These are phyloP conservation scores for Usnea hakonensis DNA, from an alignment of 495 filamentous ascomycete species.

Conservation along the genomic window DNA sequence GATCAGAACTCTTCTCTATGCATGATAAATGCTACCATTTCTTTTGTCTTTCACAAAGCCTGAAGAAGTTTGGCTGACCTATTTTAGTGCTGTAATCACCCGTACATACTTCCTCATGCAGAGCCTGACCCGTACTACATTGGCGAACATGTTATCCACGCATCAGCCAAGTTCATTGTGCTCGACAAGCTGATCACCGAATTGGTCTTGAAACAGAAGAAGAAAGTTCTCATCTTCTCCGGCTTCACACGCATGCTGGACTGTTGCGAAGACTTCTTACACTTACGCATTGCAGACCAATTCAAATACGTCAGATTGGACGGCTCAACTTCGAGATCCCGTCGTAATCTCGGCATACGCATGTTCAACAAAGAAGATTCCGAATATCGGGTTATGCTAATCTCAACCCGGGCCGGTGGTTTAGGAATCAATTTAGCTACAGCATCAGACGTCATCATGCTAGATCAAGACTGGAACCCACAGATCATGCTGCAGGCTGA, in stretches of 20 bases:
- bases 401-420: conserved; percentile 57
- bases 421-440: conserved; percentile 56
- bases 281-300: conserved; percentile 34
- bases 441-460: conserved; percentile 54
- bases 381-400: conserved; percentile 52
- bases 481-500: conserved; percentile 55
- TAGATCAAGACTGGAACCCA: conserved; percentile 64
- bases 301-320: conserved; percentile 53
- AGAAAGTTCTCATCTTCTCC: conserved; percentile 59
- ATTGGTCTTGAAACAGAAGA: conserved; percentile 46
- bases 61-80: background rate
- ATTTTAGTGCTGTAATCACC: conserved; percentile 49
- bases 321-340: conserved; percentile 45
- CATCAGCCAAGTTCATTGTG: conserved; percentile 58
- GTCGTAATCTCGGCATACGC: conserved; percentile 50
- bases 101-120: conserved; percentile 47
- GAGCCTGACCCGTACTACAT: conserved; percentile 44
- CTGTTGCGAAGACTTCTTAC: conserved; percentile 51
- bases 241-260: conserved; percentile 54
- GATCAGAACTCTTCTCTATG: too few species aligned
- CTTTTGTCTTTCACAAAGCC: background rate
- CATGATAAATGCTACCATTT: too few species aligned
- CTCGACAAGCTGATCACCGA: conserved; percentile 53
- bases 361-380: conserved; percentile 45
- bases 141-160: conserved; percentile 47